phyloP scores from a whole-genome alignment of 371 early-diverging fungal species.

The Dinochytrium kinnereticum region DNA sequence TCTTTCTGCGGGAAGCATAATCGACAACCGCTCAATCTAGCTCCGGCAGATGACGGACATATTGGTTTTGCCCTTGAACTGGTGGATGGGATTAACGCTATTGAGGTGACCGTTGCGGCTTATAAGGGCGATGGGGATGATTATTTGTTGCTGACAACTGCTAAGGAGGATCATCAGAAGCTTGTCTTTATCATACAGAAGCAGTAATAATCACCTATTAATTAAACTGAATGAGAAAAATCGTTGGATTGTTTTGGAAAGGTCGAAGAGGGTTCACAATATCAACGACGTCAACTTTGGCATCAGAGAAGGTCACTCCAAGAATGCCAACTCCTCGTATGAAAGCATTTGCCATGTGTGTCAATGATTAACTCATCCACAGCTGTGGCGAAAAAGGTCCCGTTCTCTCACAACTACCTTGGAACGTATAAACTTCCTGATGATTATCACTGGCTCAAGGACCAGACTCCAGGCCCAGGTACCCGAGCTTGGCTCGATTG shows the following conservation, averaged over 20 bases:
- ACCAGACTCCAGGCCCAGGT: constrained; percentile 40
- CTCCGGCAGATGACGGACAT: neutral
- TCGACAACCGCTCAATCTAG: constrained; percentile 1
- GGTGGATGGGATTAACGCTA: neutral
- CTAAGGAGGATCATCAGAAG: constrained; percentile 4
- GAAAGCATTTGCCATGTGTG: neutral
- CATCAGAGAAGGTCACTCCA: too few species aligned
- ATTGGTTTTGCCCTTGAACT: neutral
- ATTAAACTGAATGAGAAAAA: too few species aligned
- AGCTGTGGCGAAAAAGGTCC: constrained; percentile 44
- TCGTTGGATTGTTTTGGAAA: too few species aligned
- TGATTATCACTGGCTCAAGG: constrained; percentile 56
- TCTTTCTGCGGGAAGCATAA: neutral
- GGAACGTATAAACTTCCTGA: constrained; percentile 20
- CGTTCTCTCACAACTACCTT: constrained; percentile 35
- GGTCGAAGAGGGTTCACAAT: too few species aligned
- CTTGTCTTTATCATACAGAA: neutral
- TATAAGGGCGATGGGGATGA: constrained; percentile 9
- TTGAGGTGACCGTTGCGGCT: neutral
- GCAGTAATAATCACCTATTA: neutral
- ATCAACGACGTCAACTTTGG: too few species aligned
- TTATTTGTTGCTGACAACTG: neutral
- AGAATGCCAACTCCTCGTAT: too few species aligned
- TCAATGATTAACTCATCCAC: neutral
- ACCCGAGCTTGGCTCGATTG: neutral